Percentiles rank a stretch among this genome's conserved stretches.
Conservation (phyloP, 2,329 filamentous ascomycete species). For the Fusarium penzigii region DNA sequence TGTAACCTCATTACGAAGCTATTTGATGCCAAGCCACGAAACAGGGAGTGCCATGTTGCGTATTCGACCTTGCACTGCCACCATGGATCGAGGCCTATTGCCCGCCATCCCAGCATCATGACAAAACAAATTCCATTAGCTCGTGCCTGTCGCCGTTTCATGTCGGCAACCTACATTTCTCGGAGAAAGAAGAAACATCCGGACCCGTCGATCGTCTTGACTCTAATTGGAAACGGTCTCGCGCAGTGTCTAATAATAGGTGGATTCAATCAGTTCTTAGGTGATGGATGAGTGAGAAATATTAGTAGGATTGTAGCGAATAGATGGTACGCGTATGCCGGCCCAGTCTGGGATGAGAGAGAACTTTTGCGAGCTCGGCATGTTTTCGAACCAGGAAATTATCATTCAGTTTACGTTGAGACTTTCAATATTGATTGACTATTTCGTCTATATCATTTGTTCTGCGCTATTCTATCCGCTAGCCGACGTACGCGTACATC, state of each 20-base stretch:
- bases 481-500: too few relatives aligned
- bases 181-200: not conserved
- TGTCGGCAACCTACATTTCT: not conserved
- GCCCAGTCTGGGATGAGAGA: slow-evolving; percentile 16
- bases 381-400: not conserved
- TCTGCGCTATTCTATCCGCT: too few relatives aligned
- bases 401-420: too few relatives aligned
- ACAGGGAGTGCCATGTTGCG: slow-evolving; percentile 3
- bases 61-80: slow-evolving; percentile 21
- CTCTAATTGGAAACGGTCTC: slow-evolving; percentile 13
- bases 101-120: not conserved
- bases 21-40: not conserved
- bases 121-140: slow-evolving; percentile 4
- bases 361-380: not conserved
- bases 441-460: too few relatives aligned
- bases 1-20: not conserved
- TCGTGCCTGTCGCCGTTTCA: not conserved
- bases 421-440: too few relatives aligned
- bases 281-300: slow-evolving; percentile 10
- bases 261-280: not conserved
- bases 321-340: slow-evolving; percentile 25
- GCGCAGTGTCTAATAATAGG: slow-evolving; percentile 19
- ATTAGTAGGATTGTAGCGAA: not conserved
- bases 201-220: slow-evolving; percentile 20
- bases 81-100: not conserved